Conservation (phyloP, 1,139 yeast species). For the Hyphopichia pseudoburtonii region DNA sequence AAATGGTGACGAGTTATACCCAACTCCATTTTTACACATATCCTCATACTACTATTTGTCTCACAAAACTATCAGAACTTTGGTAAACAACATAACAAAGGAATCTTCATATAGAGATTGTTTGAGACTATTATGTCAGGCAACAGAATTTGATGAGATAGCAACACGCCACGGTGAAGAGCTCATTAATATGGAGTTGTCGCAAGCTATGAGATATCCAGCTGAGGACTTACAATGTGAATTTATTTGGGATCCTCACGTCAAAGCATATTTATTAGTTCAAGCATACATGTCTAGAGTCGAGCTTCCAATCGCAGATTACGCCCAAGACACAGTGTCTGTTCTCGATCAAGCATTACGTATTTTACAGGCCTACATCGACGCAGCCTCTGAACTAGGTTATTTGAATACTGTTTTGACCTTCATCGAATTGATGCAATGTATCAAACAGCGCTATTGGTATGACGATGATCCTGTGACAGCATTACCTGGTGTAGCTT, state of each 20-base stretch:
- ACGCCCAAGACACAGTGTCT: constrained; percentile 89
- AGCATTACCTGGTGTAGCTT: constrained; percentile 68
- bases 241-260: constrained; percentile 94
- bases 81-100: constrained; percentile 52
- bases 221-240: constrained; percentile 65
- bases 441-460: constrained; percentile 89
- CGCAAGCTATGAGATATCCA: constrained; percentile 74
- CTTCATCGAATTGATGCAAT: constrained; percentile 73
- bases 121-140: constrained; percentile 69
- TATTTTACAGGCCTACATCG: constrained; percentile 88
- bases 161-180: constrained; percentile 97
- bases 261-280: constrained; percentile 78
- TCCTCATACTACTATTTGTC: constrained; percentile 92
- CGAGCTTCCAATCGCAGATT: constrained; percentile 92
- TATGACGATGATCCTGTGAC: constrained; percentile 71
- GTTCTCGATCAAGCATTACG: constrained; percentile 93
- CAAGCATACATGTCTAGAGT: constrained; percentile 86
- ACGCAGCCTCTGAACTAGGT: constrained; percentile 85
- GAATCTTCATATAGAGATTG: constrained; percentile 66
- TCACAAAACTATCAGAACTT: constrained; percentile 78
- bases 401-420: constrained; percentile 58
- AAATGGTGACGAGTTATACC: constrained; percentile 52
- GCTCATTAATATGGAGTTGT: constrained; percentile 85
- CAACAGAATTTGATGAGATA: constrained; percentile 86
- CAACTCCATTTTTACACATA: constrained; percentile 84